Conservation (phyloP, 2,329 filamentous ascomycete genomes). For the Sarocladium brachiariae region DNA sequence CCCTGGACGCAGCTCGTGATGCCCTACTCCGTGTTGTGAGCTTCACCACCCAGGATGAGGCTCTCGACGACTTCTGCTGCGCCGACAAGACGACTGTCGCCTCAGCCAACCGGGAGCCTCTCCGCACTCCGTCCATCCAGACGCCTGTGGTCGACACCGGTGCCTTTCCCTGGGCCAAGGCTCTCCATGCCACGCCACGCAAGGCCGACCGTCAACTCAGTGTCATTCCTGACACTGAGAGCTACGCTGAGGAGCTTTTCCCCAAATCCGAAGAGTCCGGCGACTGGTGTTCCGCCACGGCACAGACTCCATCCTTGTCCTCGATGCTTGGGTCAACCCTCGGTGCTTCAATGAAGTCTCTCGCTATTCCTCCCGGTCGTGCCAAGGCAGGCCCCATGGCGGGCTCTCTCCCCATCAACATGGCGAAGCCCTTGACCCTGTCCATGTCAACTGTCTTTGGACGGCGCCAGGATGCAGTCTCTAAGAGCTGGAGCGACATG, state of each 20-base stretch:
- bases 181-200: constrained; percentile 68
- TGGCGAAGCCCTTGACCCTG: constrained; percentile 65
- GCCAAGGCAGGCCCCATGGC: constrained; percentile 51
- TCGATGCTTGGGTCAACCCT: constrained; percentile 81
- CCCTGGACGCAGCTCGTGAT: constrained; percentile 68
- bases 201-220: constrained; percentile 76
- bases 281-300: constrained; percentile 72
- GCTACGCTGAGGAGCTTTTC: constrained; percentile 80
- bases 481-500: constrained; percentile 98
- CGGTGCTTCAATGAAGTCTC: constrained; percentile 72
- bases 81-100: constrained; percentile 70
- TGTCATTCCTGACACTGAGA: constrained; percentile 73
- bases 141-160: constrained; percentile 74
- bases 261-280: constrained; percentile 65
- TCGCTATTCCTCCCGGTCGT: constrained; percentile 36
- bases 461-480: constrained; percentile 68
- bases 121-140: constrained; percentile 91
- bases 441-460: constrained; percentile 77
- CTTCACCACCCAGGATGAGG: constrained; percentile 91
- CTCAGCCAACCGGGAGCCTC: constrained; percentile 86
- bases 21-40: constrained; percentile 73
- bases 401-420: constrained; percentile 69
- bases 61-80: constrained; percentile 87
- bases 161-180: constrained; percentile 93
- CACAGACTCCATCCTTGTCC: constrained; percentile 72